Percentiles rank a stretch among this genome's conserved stretches.
Evolutionary conservation across 169 alveolate species (phyloP).

Genomic region (Cryptosporidium meleagridis): DNA sequence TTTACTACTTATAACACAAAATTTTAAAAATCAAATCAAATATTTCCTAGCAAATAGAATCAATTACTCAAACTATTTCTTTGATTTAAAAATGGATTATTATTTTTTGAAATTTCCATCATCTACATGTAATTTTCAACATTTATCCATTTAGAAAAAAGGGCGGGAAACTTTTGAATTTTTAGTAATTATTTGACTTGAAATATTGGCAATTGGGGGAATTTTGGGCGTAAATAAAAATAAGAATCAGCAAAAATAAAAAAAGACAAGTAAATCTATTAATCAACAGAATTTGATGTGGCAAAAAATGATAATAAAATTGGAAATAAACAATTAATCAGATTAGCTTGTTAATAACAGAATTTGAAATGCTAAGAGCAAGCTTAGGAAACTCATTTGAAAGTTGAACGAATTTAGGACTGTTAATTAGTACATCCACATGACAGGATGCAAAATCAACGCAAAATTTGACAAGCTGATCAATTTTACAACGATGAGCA

Average conservation of each 20-base stretch:
- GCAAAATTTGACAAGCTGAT: conserved; percentile 16
- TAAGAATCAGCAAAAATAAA: too few species aligned
- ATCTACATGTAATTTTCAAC: too few species aligned
- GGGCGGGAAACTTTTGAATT: too few species aligned
- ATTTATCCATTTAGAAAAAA: too few species aligned
- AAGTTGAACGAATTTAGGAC: conserved; percentile 1
- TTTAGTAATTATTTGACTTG: too few species aligned
- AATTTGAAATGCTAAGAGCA: conserved; percentile 42
- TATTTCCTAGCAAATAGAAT: background rate
- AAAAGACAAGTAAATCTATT: background rate
- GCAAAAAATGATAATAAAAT: background rate
- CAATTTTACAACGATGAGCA: conserved; percentile 15
- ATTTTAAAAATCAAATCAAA: background rate
- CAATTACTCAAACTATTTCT: background rate
- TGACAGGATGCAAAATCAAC: conserved; percentile 64
- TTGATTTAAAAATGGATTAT: too few species aligned
- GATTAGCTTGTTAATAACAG: conserved; percentile 15
- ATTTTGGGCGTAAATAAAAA: too few species aligned
- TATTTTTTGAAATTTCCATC: too few species aligned
- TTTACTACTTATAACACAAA: too few species aligned
- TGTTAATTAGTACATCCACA: conserved; percentile 19
- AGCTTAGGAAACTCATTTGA: conserved; percentile 17
- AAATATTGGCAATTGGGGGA: too few species aligned
- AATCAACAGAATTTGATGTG: background rate
- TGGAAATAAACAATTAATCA: background rate